Percentiles rank a stretch among this genome's conserved stretches.
Conservation (phyloP, 176 grass and related monocot species). For the Ensete glaucum region DNA sequence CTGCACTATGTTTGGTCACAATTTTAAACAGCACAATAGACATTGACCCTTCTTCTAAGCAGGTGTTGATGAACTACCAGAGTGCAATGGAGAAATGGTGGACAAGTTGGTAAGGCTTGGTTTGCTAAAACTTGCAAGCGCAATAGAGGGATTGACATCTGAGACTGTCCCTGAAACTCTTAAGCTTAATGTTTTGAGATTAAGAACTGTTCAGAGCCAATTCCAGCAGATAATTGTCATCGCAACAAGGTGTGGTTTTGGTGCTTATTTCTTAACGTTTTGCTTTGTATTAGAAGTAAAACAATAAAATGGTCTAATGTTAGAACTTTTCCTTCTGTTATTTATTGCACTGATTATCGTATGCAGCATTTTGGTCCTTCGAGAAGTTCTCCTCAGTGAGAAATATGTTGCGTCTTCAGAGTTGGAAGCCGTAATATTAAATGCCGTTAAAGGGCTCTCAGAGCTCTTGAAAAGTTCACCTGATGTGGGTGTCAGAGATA, state of each 20-base stretch:
- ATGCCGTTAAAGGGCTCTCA: slow-evolving; percentile 34
- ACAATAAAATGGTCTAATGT: slow-evolving; percentile 12
- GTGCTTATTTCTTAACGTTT: background rate
- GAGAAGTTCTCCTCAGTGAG: slow-evolving; percentile 70
- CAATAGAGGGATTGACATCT: slow-evolving; percentile 54
- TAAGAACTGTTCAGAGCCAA: slow-evolving; percentile 65
- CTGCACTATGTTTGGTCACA: too few relatives aligned
- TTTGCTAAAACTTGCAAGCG: slow-evolving; percentile 49
- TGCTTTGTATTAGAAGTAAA: background rate
- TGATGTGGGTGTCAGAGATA: slow-evolving; percentile 54
- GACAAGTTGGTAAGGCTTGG: slow-evolving; percentile 70
- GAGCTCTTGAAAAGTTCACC: slow-evolving; percentile 41
- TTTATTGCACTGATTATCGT: too few relatives aligned
- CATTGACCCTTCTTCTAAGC: background rate
- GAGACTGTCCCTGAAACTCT: slow-evolving; percentile 67
- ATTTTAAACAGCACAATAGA: too few relatives aligned
- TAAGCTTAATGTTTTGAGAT: slow-evolving; percentile 53
- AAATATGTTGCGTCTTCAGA: slow-evolving; percentile 24
- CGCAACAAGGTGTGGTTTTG: slow-evolving; percentile 48
- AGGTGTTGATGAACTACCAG: slow-evolving; percentile 35
- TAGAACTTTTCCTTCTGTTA: background rate
- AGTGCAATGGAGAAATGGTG: slow-evolving; percentile 71
- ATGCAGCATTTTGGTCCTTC: slow-evolving; percentile 70
- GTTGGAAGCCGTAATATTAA: slow-evolving; percentile 34
- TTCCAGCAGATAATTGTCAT: slow-evolving; percentile 78